Conservation (phyloP, 495 filamentous ascomycete species). For the Podospora tetraspora region DNA sequence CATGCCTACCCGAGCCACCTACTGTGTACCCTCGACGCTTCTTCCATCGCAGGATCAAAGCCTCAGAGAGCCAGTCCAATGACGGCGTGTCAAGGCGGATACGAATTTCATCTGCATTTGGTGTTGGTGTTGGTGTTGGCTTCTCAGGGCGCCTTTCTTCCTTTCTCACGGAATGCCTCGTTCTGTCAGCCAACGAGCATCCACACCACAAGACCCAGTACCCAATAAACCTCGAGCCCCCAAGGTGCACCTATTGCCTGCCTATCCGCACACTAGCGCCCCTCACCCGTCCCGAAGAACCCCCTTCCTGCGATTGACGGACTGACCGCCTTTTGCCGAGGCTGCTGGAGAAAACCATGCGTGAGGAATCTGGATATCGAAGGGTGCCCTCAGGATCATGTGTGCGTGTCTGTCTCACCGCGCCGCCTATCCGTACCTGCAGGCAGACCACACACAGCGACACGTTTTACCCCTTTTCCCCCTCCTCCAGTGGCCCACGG, state of each 20-base stretch:
- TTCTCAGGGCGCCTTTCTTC: neutral
- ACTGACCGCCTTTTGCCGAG: conserved; percentile 2
- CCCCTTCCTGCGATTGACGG: neutral
- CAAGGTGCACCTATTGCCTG: neutral
- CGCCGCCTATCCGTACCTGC: neutral
- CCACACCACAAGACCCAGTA: neutral
- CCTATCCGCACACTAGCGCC: neutral
- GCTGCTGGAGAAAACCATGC: neutral
- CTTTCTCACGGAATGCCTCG: neutral
- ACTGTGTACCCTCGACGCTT: neutral
- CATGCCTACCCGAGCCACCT: neutral
- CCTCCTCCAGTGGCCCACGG: neutral
- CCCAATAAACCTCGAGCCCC: neutral
- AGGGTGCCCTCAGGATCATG: too few species aligned
- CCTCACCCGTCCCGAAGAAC: neutral
- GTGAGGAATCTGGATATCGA: too few species aligned
- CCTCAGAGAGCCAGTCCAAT: neutral
- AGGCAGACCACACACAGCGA: neutral
- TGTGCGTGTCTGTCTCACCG: neutral
- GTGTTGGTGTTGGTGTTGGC: neutral
- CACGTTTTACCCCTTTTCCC: neutral
- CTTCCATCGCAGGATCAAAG: neutral
- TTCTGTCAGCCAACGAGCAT: neutral
- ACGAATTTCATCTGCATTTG: neutral
- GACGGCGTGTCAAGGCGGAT: too few species aligned